Base-by-base conservation (phyloP, 2,329 filamentous ascomycete species). In the Claviceps fusiformis region DNA sequence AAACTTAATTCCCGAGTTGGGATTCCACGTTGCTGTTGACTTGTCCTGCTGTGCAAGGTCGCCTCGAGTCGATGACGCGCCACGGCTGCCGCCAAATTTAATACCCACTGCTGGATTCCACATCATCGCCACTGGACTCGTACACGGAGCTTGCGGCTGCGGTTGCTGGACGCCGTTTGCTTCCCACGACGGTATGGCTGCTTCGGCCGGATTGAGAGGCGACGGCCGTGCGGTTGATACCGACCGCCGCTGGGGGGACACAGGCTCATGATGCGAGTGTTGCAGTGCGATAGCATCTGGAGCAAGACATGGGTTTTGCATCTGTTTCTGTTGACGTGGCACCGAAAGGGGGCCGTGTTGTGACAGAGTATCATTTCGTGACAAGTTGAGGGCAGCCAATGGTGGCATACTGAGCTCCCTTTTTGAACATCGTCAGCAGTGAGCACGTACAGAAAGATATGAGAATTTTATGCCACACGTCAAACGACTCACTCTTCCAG, bases 51-150 rank as follows among this genome's bases (percentile, higher is more conserved):
- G 61, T 19, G 29, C 47, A 52, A 60, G 60, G 19, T 61, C 64
- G 35, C 62, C 44, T 58, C 54, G 60, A 44, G 66, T 59, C 24
- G 60, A 56, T 19, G 57, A 31, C 56, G 60, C 15, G 46, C 57
- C 52, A 19, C 62, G 54, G 54, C 59, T 17, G 71, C 72, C 77
- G 1, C 80, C 81, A 68, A 95, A 95, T 56, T 83, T 84, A 62
- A 95, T 93, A 0, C 86, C 87, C 75, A 88, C 84, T 2, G 85
- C 83, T 0, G 89, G 88, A 55, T 81, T 84, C 90, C 90, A 95
- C 67, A 67, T 65, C 8, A 60, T 59, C 10, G 62, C 59, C 60
- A 64, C 63, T 1, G 62, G 60, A 10, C 63, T 62, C 0, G 71
- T 65, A 58, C 69, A 65, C 52, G 72, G 69, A 2, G 76, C 72